Evolutionary conservation across 2,329 filamentous ascomycete species (phyloP), one percentile per base, ranked within the genome.

Genomic region (Colletotrichum sp.): DNA sequence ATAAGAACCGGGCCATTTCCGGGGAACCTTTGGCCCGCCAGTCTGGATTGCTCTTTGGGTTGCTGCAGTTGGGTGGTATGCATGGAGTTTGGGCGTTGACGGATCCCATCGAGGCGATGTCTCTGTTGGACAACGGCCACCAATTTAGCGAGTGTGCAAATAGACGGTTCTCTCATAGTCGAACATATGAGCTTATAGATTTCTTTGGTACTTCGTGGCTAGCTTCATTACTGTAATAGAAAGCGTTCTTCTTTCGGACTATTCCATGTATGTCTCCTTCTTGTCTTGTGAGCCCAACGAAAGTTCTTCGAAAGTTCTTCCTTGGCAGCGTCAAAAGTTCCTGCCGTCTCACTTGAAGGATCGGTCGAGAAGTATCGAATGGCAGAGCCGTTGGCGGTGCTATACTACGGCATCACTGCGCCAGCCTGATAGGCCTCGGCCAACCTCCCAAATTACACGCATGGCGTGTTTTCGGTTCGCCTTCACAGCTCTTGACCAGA

Each of bases 41-140:
- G 60, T 15, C 34, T 60, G 67, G 34, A 10, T 34, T 9, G n/a
- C 15, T 57, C 44, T 12, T 36, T 15, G 6, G 8, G 7, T n/a
- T 28, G 13, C 8, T 30, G 52, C 18, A 67, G 52, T 28, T 63
- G 55, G 44, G 59, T 65, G 26, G 36, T 55, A 74, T 69, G 32
- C 70, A 69, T 32, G 26, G 26, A 8, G 36, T 13, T 32, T 34
- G 24, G 18, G 16, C 39, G 18, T 34, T 6, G 55, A 69, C n/a
- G 5, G 26, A 69, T 26, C 15, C 8, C 18, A 18, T 44, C 4
- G 49, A 28, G 21, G 24, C 24, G 26, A 71, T 39, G 5, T 3
- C 3, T 49, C 8, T 30, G 7, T 24, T 10, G 18, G 21, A 18
- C 30, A 7, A 24, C 5, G 9, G 30, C 9, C 44, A 5, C 57